Evolutionary conservation across 805 yeast species (phyloP).

Genomic region (Metschnikowia arizonensis): DNA sequence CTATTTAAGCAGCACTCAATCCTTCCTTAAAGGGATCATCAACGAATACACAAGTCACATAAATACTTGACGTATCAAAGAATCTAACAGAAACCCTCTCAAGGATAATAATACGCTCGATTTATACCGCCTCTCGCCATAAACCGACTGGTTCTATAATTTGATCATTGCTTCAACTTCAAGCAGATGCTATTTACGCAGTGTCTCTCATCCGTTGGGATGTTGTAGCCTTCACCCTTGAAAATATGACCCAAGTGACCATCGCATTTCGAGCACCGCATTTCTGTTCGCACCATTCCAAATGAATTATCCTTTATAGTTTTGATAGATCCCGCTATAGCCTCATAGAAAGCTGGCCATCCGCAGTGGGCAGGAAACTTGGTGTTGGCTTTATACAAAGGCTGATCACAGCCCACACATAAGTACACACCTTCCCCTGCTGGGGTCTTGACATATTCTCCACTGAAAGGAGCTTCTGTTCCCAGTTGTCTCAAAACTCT

Average conservation of each 20-base stretch:
- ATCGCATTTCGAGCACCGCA: slow-evolving; percentile 83
- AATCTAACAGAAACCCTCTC: too few relatives aligned
- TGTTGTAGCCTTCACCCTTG: slow-evolving; percentile 85
- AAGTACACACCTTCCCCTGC: slow-evolving; percentile 62
- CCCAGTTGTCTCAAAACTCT: slow-evolving; percentile 70
- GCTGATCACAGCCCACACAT: slow-evolving; percentile 83
- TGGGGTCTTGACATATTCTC: slow-evolving; percentile 54
- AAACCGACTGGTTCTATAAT: neutral
- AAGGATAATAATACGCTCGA: neutral
- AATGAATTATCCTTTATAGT: slow-evolving; percentile 54
- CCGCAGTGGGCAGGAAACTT: slow-evolving; percentile 93
- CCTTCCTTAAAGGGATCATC: too few relatives aligned
- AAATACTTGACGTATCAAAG: too few relatives aligned
- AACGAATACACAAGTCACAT: too few relatives aligned
- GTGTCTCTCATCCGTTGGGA: slow-evolving; percentile 88
- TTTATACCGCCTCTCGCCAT: neutral
- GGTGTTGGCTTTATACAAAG: slow-evolving; percentile 72
- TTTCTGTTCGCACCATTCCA: slow-evolving; percentile 87
- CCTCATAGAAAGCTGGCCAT: slow-evolving; percentile 96
- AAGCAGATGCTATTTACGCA: slow-evolving; percentile 87
- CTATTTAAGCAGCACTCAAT: too few relatives aligned
- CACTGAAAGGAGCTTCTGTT: slow-evolving; percentile 65
- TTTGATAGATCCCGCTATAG: slow-evolving; percentile 72
- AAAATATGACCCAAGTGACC: slow-evolving; percentile 96
- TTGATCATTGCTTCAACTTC: slow-evolving; percentile 44